A percentile compares a stretch with the other conserved stretches of the same genome.
Conservation (phyloP, 1,284 basidiomycete genomes). For the Termitomyces sp. region DNA sequence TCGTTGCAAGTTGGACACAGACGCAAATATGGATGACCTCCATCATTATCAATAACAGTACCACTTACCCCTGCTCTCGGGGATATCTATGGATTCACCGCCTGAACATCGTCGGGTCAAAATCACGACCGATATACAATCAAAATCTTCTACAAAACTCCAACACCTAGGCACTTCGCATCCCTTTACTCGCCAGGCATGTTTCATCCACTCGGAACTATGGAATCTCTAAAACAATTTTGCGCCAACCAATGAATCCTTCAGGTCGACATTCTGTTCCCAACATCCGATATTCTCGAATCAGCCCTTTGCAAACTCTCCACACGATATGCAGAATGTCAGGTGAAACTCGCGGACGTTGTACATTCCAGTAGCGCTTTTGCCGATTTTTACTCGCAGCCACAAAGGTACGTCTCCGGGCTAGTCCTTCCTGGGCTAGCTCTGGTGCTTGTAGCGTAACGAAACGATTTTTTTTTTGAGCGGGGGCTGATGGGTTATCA, state of each 20-base stretch:
- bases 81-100: constrained; percentile 6
- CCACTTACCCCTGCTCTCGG: not conserved
- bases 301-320: constrained; percentile 32
- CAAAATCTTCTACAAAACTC: constrained; percentile 24
- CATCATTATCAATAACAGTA: not conserved
- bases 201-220: constrained; percentile 11
- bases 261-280: constrained; percentile 8
- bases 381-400: constrained; percentile 2
- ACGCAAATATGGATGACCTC: not conserved
- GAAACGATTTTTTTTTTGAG: not conserved
- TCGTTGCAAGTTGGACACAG: not conserved
- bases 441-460: not conserved
- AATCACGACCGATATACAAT: constrained; percentile 29
- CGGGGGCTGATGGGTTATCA: not conserved
- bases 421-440: not conserved
- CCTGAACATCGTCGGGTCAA: constrained; percentile 21
- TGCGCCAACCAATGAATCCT: no score
- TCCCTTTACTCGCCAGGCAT: constrained; percentile 49
- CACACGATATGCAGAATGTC: constrained; percentile 37
- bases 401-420: constrained; percentile 5
- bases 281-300: constrained; percentile 33
- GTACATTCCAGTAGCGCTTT: constrained; percentile 18
- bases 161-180: constrained; percentile 33
- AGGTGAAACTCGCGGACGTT: constrained; percentile 36
- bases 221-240: not conserved